A percentile compares a stretch with the other conserved stretches of the same genome.
These are phyloP conservation scores for Phialemonium atrogriseum DNA, from an alignment of 2,329 filamentous ascomycete genomes.

Conservation along the genomic window DNA sequence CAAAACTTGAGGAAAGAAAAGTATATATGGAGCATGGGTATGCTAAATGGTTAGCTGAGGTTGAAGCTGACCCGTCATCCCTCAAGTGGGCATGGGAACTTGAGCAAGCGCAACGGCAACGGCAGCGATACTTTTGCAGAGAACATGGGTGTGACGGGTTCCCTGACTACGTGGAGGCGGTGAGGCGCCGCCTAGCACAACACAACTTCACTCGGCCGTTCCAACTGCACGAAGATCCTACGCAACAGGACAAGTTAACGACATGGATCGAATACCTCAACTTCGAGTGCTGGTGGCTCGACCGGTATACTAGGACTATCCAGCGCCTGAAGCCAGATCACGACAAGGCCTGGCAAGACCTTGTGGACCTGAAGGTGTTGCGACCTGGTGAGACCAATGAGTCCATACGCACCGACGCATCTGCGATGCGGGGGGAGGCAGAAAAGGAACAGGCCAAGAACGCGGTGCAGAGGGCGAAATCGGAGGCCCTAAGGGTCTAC, in stretches of 20 bases:
- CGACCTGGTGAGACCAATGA: constrained; percentile 19
- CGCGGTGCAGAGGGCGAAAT: background rate
- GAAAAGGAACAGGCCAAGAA: background rate
- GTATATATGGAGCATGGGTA: too few relatives aligned
- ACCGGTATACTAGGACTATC: constrained; percentile 10
- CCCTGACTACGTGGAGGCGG: constrained; percentile 16
- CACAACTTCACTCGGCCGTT: constrained; percentile 21
- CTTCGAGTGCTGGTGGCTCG: constrained; percentile 14
- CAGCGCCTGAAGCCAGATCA: constrained; percentile 13
- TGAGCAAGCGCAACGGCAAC: too few relatives aligned
- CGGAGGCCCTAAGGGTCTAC: too few relatives aligned
- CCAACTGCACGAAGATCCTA: constrained; percentile 18
- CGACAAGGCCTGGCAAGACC: constrained; percentile 21
- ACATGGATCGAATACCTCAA: constrained; percentile 31
- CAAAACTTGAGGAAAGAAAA: too few relatives aligned
- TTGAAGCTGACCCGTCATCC: too few relatives aligned
- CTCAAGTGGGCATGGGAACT: too few relatives aligned
- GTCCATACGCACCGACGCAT: constrained; percentile 8
- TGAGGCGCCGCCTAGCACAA: constrained; percentile 17
- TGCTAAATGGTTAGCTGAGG: too few relatives aligned
- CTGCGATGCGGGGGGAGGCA: background rate
- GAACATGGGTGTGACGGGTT: constrained; percentile 1
- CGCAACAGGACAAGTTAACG: constrained; percentile 22
- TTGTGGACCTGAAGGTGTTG: constrained; percentile 21
- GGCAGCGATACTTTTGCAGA: too few relatives aligned